Base-by-base conservation (phyloP, 139 green algal species). In the Pleodorina starrii region DNA sequence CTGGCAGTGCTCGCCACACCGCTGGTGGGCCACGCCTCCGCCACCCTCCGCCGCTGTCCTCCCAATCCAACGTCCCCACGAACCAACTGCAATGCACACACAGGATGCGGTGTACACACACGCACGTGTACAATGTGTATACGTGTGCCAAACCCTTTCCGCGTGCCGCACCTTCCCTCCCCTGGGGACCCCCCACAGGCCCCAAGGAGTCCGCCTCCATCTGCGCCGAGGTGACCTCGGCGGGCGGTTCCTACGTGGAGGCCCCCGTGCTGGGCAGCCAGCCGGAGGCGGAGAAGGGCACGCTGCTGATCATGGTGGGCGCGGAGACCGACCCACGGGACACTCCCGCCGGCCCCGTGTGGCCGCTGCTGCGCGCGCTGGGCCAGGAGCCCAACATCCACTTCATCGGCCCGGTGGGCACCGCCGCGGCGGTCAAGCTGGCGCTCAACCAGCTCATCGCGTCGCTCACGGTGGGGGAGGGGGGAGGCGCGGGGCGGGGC, bases 391-490 rank as follows among this genome's bases (percentile, higher is more conserved):
- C 63, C 60, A 79, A 88, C 66, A 88, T 88, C 66, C 82, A 88
- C 68, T 88, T 25, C 60, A 88, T 88, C 17, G 82, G 82, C 1
- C 82, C 82, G 11, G 82, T 88, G 63, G 82, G 82, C 46, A 79
- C 81, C 29, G 82, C 63, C 21, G 82, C 82, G 21, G 82, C 44
- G 5, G 66, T 80, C 44, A 88, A 88, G 82, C 82, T 88, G 44
- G 43, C 82, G 21, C 82, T 88, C 43, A 88, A 88, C 66, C 82
- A 88, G 60, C 82, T 88, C 68, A 88, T 88, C 44, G 82, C 82
- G 1, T 78, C 57, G 0, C 82, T 88, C 46, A 88, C 82, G 66
- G 82, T 88, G 44, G 6, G 74, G 42, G 1, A 6, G 29, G 6
- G 54, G n/a, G n/a, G 69, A 23, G 19, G 48, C 27, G 32, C n/a